Evolutionary conservation across 140 eudicot species (phyloP).

Genomic region (Senecio squalidus): DNA sequence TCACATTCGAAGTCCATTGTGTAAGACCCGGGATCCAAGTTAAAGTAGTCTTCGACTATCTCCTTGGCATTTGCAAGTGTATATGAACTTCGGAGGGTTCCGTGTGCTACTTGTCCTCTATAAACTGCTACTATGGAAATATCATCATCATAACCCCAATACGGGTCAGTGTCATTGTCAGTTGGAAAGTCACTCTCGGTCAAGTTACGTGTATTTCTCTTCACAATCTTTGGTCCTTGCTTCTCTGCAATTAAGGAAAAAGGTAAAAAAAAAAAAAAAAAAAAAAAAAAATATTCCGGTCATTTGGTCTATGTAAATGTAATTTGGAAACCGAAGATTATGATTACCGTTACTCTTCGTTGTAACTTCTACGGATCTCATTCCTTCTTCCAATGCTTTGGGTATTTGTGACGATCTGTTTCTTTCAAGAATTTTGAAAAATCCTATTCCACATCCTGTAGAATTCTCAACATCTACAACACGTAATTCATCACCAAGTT

Average conservation of each 20-base stretch:
- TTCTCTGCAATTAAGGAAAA: background rate
- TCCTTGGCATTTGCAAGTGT: background rate
- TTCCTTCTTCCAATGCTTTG: background rate
- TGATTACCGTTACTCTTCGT: no score
- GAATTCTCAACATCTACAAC: background rate
- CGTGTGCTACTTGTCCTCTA: background rate
- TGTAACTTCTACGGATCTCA: no score
- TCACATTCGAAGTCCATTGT: conserved; percentile 6
- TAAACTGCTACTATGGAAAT: background rate
- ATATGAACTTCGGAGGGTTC: background rate
- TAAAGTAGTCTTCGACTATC: background rate
- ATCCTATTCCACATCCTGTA: background rate
- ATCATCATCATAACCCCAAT: background rate
- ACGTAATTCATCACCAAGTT: conserved; percentile 1
- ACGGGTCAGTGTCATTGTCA: background rate
- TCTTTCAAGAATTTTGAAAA: conserved; percentile 1
- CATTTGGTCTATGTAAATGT: no score
- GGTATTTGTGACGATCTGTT: background rate
- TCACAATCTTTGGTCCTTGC: background rate
- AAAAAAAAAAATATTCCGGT: no score
- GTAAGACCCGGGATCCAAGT: background rate
- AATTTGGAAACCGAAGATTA: no score
- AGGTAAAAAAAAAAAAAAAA: no score
- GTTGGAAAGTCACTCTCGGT: background rate
- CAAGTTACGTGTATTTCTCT: background rate